Evolutionary conservation across 1,284 basidiomycete genomes (phyloP).

Genomic region (Chalciporus piperatoides): DNA sequence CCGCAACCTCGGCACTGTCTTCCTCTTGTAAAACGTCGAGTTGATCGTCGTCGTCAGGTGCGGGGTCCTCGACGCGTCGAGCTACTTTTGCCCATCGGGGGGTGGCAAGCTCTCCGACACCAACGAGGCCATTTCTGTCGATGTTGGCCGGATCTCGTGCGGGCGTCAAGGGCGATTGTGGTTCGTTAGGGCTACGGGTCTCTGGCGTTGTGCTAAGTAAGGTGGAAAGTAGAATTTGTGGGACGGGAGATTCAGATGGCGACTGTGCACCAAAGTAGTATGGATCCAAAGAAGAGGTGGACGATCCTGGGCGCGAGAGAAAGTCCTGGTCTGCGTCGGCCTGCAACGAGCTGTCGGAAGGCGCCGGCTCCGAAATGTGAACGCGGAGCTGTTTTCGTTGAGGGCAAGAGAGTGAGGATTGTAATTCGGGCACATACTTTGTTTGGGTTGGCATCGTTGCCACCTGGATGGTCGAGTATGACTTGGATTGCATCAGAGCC

Average conservation of each 20-base stretch:
- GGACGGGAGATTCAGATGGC: conserved; percentile 54
- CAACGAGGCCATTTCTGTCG: conserved; percentile 86
- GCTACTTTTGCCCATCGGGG: conserved; percentile 75
- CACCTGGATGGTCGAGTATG: conserved; percentile 1
- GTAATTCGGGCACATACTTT: conserved; percentile 12
- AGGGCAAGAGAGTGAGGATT: background rate
- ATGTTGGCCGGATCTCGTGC: conserved; percentile 76
- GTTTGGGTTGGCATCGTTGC: conserved; percentile 4
- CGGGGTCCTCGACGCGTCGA: conserved; percentile 31
- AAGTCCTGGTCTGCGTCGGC: conserved; percentile 32
- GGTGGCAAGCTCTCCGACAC: conserved; percentile 96
- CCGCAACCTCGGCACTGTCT: conserved; percentile 39
- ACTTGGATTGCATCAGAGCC: conserved; percentile 6
- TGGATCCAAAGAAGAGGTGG: conserved; percentile 75
- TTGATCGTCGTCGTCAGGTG: conserved; percentile 32
- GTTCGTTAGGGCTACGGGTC: conserved; percentile 42
- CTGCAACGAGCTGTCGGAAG: conserved; percentile 22
- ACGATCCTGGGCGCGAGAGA: conserved; percentile 53
- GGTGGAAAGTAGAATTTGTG: conserved; percentile 22
- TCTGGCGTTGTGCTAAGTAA: conserved; percentile 43
- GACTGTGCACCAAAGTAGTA: conserved; percentile 75
- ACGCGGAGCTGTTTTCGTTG: conserved; percentile 22
- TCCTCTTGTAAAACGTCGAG: conserved; percentile 42
- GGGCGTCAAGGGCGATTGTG: conserved; percentile 72
- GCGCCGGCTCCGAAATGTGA: conserved; percentile 22